Evolutionary conservation across 2,329 filamentous ascomycete species (phyloP).

Genomic region (Hypoxylon sp.): DNA sequence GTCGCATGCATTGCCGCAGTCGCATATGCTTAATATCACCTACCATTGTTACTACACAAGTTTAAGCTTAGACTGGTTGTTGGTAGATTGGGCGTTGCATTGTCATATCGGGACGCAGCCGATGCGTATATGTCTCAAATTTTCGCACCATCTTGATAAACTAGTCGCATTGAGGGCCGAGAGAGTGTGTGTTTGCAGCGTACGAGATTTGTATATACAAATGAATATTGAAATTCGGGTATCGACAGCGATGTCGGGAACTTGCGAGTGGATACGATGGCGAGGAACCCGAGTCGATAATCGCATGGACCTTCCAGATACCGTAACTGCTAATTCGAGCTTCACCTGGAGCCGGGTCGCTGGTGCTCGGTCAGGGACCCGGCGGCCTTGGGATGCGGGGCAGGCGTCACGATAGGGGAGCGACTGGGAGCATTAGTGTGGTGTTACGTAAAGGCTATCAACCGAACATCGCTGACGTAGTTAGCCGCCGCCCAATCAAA

Average conservation of each 20-base stretch:
- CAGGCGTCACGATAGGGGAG: conserved; percentile 23
- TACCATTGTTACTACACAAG: conserved; percentile 26
- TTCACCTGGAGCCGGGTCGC: conserved; percentile 34
- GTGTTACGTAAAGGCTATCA: conserved; percentile 36
- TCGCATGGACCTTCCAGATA: conserved; percentile 46
- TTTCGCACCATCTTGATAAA: conserved; percentile 3
- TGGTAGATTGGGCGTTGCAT: conserved; percentile 14
- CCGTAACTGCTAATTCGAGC: conserved; percentile 33
- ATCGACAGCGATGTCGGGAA: conserved; percentile 36
- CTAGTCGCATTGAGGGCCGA: not conserved
- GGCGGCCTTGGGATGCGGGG: conserved; percentile 19
- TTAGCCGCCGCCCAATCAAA: conserved; percentile 38
- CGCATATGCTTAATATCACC: conserved; percentile 21
- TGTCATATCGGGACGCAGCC: not conserved
- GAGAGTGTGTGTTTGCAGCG: conserved; percentile 2
- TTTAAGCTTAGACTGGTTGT: conserved; percentile 16
- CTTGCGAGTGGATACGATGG: conserved; percentile 18
- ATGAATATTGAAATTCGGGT: conserved; percentile 8
- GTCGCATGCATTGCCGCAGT: conserved; percentile 34
- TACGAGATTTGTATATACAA: conserved; percentile 17
- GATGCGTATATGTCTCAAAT: conserved; percentile 10
- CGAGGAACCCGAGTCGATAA: conserved; percentile 12
- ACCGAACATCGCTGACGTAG: conserved; percentile 46
- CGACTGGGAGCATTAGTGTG: conserved; percentile 4
- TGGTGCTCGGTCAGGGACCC: conserved; percentile 29